phyloP scores from a whole-genome alignment of 805 yeast species.

The Kuraishia hungarica region DNA sequence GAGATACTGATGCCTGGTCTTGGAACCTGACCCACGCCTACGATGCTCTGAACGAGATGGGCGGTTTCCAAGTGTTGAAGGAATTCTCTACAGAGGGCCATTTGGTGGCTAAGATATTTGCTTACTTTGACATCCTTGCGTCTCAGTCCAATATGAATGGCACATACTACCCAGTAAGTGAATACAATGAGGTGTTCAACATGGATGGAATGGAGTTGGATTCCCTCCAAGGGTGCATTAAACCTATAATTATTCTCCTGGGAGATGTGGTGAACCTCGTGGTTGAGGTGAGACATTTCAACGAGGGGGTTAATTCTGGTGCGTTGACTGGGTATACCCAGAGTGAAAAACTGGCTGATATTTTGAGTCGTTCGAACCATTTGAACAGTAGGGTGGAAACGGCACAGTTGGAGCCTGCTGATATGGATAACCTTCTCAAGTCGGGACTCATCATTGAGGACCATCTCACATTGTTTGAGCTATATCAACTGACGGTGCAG shows the following conservation, averaged over 20 bases:
- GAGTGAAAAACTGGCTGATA: not conserved
- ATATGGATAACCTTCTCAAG: slow-evolving; percentile 1
- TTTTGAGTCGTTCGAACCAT: not conserved
- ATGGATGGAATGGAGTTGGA: slow-evolving; percentile 16
- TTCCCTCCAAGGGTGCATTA: slow-evolving; percentile 33
- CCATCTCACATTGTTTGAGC: slow-evolving; percentile 24
- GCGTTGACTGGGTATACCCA: not conserved
- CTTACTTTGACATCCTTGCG: slow-evolving; percentile 31
- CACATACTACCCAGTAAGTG: slow-evolving; percentile 24
- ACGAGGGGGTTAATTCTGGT: not conserved
- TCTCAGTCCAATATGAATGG: slow-evolving; percentile 28
- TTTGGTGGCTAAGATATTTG: slow-evolving; percentile 27
- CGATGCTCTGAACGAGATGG: slow-evolving; percentile 16
- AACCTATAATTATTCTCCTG: slow-evolving; percentile 25
- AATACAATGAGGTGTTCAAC: slow-evolving; percentile 21
- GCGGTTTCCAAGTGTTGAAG: slow-evolving; percentile 19
- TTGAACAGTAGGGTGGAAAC: not conserved
- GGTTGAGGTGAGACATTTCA: not conserved
- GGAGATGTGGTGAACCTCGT: slow-evolving; percentile 28
- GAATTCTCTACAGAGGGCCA: slow-evolving; percentile 24
- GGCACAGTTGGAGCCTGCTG: not conserved
- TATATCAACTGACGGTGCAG: slow-evolving; percentile 20
- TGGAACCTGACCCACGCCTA: slow-evolving; percentile 19
- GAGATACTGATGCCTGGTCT: slow-evolving; percentile 27
- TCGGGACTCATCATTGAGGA: slow-evolving; percentile 7